These are phyloP conservation scores for Podospora anserina DNA, from an alignment of 495 filamentous ascomycete genomes.

Conservation along the genomic window DNA sequence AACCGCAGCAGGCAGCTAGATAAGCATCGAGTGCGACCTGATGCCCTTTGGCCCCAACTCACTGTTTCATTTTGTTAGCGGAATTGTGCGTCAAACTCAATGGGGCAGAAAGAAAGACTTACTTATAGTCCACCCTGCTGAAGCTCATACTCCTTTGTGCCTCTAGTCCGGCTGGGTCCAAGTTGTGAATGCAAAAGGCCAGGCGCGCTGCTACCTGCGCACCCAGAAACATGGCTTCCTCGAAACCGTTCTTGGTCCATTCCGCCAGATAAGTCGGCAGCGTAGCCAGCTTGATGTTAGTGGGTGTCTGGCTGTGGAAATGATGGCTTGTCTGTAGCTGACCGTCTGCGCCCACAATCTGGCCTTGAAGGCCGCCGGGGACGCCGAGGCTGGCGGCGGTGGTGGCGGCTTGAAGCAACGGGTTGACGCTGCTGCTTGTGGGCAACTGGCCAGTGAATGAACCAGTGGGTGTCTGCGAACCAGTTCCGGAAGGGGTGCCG, in stretches of 20 bases:
- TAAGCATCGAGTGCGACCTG: conserved; percentile 42
- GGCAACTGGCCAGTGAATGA: conserved; percentile 59
- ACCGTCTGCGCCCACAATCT: conserved; percentile 6
- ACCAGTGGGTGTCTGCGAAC: conserved; percentile 77
- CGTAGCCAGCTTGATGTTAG: conserved; percentile 71
- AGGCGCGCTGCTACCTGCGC: conserved; percentile 75
- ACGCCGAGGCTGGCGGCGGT: conserved; percentile 61
- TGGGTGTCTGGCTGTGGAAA: conserved; percentile 86
- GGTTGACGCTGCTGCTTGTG: conserved; percentile 68
- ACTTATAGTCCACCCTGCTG: conserved; percentile 50
- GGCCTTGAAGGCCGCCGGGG: conserved; percentile 40
- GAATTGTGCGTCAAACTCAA: neutral
- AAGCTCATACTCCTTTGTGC: conserved; percentile 44
- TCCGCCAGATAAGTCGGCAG: conserved; percentile 88
- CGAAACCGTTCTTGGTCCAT: conserved; percentile 81
- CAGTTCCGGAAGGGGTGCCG: conserved; percentile 84
- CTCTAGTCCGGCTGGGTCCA: conserved; percentile 41
- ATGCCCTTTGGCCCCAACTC: conserved; percentile 45
- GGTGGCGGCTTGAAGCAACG: conserved; percentile 87
- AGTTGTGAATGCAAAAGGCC: conserved; percentile 56
- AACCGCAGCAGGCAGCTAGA: conserved; percentile 9
- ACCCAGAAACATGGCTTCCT: conserved; percentile 77
- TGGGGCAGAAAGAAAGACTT: conserved; percentile 24
- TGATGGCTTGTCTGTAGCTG: conserved; percentile 54
- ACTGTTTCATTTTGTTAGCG: conserved; percentile 23